Evolutionary conservation across 331 rosid genomes (phyloP).

Genomic region (Malus hybrid): DNA sequence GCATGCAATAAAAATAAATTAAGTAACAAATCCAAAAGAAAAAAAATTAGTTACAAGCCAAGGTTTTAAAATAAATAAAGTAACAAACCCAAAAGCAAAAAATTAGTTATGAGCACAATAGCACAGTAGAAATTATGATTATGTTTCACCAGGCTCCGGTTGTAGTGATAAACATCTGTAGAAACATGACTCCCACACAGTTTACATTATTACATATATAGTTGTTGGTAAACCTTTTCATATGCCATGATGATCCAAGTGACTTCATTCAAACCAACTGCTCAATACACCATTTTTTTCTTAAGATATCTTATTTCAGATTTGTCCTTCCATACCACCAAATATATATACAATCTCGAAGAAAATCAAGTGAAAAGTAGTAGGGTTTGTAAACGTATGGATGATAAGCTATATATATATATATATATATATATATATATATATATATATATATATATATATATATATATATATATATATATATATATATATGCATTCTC

Average conservation of each 20-base stretch:
- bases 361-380: constrained; percentile 14
- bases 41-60: too few species aligned
- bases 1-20: too few species aligned
- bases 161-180: too few species aligned
- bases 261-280: background rate
- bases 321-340: background rate
- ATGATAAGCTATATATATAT: background rate
- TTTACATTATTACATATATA: background rate
- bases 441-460: too few species aligned
- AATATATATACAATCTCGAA: background rate
- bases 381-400: constrained; percentile 21
- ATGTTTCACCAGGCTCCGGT: too few species aligned
- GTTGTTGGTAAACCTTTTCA: background rate
- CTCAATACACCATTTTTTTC: background rate
- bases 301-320: background rate
- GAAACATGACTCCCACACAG: background rate
- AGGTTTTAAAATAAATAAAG: too few species aligned
- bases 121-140: too few species aligned
- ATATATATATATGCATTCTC: too few species aligned
- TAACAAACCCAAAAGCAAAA: too few species aligned
- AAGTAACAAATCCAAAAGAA: too few species aligned
- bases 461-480: too few species aligned
- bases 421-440: background rate
- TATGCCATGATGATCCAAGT: background rate
- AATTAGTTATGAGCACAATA: too few species aligned